phyloP scores from a whole-genome alignment of 352 stramenopile genomes.

The Globisporangium spiculum region DNA sequence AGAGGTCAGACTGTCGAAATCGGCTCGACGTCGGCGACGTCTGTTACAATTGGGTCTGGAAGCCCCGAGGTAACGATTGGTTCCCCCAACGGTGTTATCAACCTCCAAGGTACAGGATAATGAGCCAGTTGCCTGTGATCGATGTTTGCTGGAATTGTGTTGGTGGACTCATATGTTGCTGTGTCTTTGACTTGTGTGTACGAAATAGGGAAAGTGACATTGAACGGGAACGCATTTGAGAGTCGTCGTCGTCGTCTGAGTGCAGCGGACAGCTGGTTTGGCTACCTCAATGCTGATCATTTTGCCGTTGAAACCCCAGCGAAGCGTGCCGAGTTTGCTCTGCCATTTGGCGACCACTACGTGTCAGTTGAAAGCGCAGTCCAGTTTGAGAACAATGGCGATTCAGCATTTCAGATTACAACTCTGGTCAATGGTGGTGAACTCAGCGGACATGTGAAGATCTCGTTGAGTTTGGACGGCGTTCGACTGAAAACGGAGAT shows the following conservation, averaged over 20 bases:
- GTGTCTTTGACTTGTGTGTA: background rate
- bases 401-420: slow-evolving; percentile 8
- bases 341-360: slow-evolving; percentile 29
- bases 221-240: slow-evolving; percentile 50
- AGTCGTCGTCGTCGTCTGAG: slow-evolving; percentile 30
- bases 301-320: slow-evolving; percentile 17
- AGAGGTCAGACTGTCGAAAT: slow-evolving; percentile 20
- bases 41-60: slow-evolving; percentile 30
- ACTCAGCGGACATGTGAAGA: slow-evolving; percentile 21
- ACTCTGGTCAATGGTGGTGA: background rate
- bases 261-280: slow-evolving; percentile 21
- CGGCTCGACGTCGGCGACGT: slow-evolving; percentile 20
- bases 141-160: background rate
- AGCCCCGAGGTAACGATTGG: slow-evolving; percentile 35
- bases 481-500: slow-evolving; percentile 21
- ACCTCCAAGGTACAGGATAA: slow-evolving; percentile 22
- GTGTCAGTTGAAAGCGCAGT: slow-evolving; percentile 27
- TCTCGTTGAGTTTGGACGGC: slow-evolving; percentile 33
- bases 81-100: slow-evolving; percentile 29
- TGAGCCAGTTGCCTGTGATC: background rate
- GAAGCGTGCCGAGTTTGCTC: slow-evolving; percentile 20
- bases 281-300: slow-evolving; percentile 32
- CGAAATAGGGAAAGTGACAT: slow-evolving; percentile 35
- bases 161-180: background rate
- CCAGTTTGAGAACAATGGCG: slow-evolving; percentile 15